These are phyloP conservation scores for Hyphochytrium catenoides DNA, from an alignment of 352 stramenopile species.

Conservation along the genomic window DNA sequence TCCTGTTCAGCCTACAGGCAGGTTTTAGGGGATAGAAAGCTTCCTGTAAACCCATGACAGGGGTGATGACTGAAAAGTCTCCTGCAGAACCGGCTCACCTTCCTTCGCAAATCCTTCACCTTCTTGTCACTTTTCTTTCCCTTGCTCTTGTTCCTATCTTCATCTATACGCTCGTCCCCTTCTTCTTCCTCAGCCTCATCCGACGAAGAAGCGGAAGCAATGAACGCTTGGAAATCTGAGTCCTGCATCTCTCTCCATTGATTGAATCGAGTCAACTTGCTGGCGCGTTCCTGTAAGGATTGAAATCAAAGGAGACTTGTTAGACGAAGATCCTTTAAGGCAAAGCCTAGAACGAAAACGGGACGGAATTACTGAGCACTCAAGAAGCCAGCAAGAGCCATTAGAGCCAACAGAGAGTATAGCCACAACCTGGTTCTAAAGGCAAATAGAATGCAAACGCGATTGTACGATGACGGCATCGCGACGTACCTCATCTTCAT, in stretches of 20 bases:
- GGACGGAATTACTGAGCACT: too few species aligned
- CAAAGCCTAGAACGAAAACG: too few species aligned
- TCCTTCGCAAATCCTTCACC: conserved; percentile 10
- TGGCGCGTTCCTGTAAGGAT: conserved; percentile 56
- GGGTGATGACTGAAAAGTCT: not conserved
- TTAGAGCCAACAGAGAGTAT: too few species aligned
- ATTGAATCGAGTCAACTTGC: conserved; percentile 36
- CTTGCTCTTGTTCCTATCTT: conserved; percentile 9
- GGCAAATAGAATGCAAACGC: too few species aligned
- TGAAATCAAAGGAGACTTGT: too few species aligned
- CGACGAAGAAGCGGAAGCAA: conserved; percentile 55
- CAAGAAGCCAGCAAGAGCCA: too few species aligned
- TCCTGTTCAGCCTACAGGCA: conserved; percentile 45
- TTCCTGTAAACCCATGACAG: conserved; percentile 13
- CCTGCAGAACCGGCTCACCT: conserved; percentile 8
- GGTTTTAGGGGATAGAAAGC: conserved; percentile 19
- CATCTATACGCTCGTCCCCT: conserved; percentile 18
- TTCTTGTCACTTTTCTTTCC: not conserved
- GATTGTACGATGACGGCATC: not conserved
- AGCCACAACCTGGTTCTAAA: too few species aligned
- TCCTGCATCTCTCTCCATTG: conserved; percentile 64
- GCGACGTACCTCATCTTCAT: conserved; percentile 76
- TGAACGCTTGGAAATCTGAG: conserved; percentile 77
- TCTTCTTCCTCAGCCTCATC: conserved; percentile 24
- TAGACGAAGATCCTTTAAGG: too few species aligned